These are phyloP conservation scores for Wallacemonas rigidus DNA, from an alignment of 208 protist genomes.

Conservation along the genomic window DNA sequence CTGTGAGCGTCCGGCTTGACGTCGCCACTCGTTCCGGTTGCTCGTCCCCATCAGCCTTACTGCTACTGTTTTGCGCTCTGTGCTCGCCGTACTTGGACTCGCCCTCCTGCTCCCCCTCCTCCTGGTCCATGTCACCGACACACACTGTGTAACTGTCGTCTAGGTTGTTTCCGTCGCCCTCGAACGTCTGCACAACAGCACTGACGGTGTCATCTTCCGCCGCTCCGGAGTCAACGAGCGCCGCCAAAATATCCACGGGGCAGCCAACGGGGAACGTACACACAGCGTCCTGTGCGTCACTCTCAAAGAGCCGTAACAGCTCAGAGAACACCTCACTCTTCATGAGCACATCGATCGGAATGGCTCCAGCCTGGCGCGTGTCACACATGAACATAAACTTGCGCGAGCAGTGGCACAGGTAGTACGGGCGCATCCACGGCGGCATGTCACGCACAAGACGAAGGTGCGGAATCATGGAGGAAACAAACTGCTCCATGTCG, in stretches of 20 bases:
- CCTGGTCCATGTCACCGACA: conserved; percentile 31
- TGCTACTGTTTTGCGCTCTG: background rate
- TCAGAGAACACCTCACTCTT: conserved; percentile 89
- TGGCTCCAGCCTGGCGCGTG: conserved; percentile 58
- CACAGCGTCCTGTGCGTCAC: conserved; percentile 74
- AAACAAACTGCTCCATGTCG: conserved; percentile 83
- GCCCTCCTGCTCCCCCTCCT: background rate
- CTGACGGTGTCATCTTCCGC: conserved; percentile 71
- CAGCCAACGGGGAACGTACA: conserved; percentile 67
- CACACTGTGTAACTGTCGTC: conserved; percentile 76
- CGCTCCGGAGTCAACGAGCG: conserved; percentile 30
- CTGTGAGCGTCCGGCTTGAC: conserved; percentile 20
- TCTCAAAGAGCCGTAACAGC: conserved; percentile 89
- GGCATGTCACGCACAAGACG: conserved; percentile 81
- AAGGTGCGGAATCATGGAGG: conserved; percentile 72
- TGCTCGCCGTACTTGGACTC: background rate
- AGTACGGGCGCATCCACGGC: conserved; percentile 89
- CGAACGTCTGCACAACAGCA: conserved; percentile 57
- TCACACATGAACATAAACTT: conserved; percentile 96
- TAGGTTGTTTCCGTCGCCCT: conserved; percentile 57
- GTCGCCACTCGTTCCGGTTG: no score
- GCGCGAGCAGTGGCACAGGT: conserved; percentile 86
- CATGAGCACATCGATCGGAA: conserved; percentile 86
- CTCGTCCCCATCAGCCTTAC: background rate
- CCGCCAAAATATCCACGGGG: conserved; percentile 70